Conservation (phyloP, 306 rosid species). For the Prunus mira region DNA sequence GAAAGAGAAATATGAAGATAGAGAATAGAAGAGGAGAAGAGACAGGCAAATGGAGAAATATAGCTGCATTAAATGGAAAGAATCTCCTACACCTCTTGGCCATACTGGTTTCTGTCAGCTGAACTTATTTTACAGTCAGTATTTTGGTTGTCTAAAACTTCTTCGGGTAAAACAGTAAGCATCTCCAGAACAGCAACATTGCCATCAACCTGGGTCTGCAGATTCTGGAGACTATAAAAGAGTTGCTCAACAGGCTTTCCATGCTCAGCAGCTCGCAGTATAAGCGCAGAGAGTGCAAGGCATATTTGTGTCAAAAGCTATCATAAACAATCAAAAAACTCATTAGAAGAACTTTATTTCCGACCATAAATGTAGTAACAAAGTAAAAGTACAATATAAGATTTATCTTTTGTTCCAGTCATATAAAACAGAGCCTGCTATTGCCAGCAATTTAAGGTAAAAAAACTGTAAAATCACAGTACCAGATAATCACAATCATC, state of each 20-base stretch:
- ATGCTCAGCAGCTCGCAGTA: conserved; percentile 68
- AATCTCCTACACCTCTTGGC: conserved; percentile 65
- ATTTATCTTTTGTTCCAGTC: not conserved
- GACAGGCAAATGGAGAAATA: not conserved
- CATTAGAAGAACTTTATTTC: not conserved
- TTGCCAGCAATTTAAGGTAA: not conserved
- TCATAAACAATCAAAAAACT: conserved; percentile 30
- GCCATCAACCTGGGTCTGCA: conserved; percentile 68
- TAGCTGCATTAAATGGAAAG: not conserved
- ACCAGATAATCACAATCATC: not conserved
- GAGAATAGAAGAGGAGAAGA: conserved; percentile 12
- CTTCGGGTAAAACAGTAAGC: conserved; percentile 96
- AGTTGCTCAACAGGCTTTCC: conserved; percentile 92
- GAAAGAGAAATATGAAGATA: conserved; percentile 13
- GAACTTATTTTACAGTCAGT: conserved; percentile 54
- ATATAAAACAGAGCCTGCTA: not conserved
- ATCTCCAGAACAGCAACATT: conserved; percentile 86
- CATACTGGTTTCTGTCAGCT: conserved; percentile 61
- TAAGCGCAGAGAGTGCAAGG: conserved; percentile 87
- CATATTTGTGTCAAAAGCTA: conserved; percentile 98
- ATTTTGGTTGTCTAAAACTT: conserved; percentile 67
- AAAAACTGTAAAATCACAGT: not conserved
- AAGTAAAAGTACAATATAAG: not conserved
- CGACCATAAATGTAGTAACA: not conserved
- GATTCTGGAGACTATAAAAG: conserved; percentile 83